These are phyloP conservation scores for Trichothecium sympodiale DNA, from an alignment of 2,329 filamentous ascomycete genomes.

Conservation along the genomic window DNA sequence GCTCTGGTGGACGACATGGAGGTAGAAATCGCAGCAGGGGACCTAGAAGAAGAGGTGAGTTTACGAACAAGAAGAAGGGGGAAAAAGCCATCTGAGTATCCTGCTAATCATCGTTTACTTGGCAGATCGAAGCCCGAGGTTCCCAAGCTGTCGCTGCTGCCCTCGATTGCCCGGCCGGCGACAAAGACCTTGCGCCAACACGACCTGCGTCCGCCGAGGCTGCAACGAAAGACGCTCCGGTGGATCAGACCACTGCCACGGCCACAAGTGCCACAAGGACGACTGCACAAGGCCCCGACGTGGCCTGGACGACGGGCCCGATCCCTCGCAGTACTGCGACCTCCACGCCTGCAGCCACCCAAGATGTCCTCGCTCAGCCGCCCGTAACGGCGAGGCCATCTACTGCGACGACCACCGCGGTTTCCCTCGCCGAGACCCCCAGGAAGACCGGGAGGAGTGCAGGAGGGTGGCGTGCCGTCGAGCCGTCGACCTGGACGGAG, in stretches of 20 bases:
- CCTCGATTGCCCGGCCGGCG: not conserved
- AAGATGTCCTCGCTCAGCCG: slow-evolving; percentile 9
- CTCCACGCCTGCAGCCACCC: slow-evolving; percentile 10
- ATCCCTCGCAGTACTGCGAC: slow-evolving; percentile 8
- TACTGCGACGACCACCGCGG: slow-evolving; percentile 1
- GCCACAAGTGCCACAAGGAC: slow-evolving; percentile 13
- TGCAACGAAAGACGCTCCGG: not conserved
- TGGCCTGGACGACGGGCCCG: not conserved
- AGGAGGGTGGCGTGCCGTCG: no score
- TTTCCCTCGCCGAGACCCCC: not conserved
- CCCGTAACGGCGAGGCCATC: no score
- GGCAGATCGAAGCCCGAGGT: no score
- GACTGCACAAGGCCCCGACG: slow-evolving; percentile 8
- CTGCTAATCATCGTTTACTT: no score
- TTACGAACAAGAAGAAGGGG: no score
- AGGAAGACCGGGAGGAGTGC: no score
- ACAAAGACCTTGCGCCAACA: not conserved
- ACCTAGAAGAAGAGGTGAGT: no score
- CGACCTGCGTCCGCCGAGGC: not conserved
- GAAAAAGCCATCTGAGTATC: no score
- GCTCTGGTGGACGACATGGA: no score
- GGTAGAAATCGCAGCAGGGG: no score
- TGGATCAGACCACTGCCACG: slow-evolving; percentile 7
- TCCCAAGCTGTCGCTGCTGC: not conserved
- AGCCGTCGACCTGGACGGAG: no score